Evolutionary conservation across 192 early-diverging fungal genomes (phyloP), one percentile per base, ranked within the genome.

Genomic region (Backusella australiensis): DNA sequence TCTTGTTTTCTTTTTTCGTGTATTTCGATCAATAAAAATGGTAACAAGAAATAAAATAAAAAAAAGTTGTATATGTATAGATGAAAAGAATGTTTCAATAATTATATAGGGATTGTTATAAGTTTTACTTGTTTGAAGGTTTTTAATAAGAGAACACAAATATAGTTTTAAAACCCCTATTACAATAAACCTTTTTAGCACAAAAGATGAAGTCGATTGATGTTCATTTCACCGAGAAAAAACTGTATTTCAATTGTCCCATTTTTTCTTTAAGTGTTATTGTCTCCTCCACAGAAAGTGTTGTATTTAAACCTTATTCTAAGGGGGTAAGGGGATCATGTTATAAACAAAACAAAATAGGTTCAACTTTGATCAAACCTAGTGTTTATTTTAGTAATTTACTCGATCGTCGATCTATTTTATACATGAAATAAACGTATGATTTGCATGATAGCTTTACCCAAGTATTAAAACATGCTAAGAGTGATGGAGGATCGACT

Each of bases 111-210:
- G 11, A 29, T 63, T 29, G 3, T 63, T 63, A 63, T 63, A 26
- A 11, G 11, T 12, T 63, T 29, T 63, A 5, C 19, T 63, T 29
- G 23, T 63, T 29, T 63, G 26, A 26, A 63, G 56, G 3, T 4
- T 29, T 29, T 63, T 29, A 63, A 63, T 63, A 29, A 14, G 21
- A 29, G 56, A 63, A 8, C 56, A 29, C 46, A 49, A 49, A 49
- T 63, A 63, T 63, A 29, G 21, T 59, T 63, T 63, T 63, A 63
- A 63, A 63, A 63, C 56, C 56, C 56, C 56, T 63, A 63, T 49
- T 49, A n/a, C 5, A 19, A 49, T 49, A 49, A 49, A 21, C 6
- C 46, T 49, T 49, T 49, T 49, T 49, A 49, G 46, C 46, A 49
- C 46, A 49, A 7, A n/a, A 49, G 19, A 49, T n/a, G 46, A 49